Base-by-base conservation (phyloP, 768 basidiomycete genomes). In the Kwoniella bestiolae region DNA sequence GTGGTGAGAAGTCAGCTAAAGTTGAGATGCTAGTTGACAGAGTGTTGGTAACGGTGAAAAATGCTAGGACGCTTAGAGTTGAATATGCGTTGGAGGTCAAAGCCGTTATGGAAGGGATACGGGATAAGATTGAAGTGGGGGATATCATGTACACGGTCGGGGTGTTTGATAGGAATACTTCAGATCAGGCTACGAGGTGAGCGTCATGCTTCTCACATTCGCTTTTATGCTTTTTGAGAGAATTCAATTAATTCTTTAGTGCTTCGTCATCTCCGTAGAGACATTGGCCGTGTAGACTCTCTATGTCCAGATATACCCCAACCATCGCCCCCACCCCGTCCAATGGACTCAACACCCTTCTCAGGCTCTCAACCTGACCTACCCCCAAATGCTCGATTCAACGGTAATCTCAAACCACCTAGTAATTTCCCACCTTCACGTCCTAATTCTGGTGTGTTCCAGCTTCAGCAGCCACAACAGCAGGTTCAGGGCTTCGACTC, bases 41-140 rank as follows among this genome's bases (percentile, higher is more conserved):
- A 71, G 90, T 89, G 12, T 89, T 91, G 7, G 88, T 91, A 28
- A 90, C 92, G 9, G 83, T 94, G 69, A 91, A 88, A 61, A 85
- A 89, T 9, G 93, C 73, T 2, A 77, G 71, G 50, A 55, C 70
- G 50, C 89, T 95, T 60, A 92, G 94, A 74, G 88, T 95, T 51
- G 89, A 86, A 0, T 95, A 94, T 80, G 85, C 86, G 52, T 83
- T 94, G 46, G 84, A 84, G 34, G 88, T 93, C 59, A 91, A 88
- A 79, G 92, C 91, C 1, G 84, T 90, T 53, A 86, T 91, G 82
- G 90, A 88, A 41, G 86, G 86, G 4, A 86, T 67, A 8, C 51
- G 29, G 46, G 66, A 67, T 23, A 61, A 56, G 25, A 66, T 75
- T 11, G 70, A 73, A 60, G 62, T 75, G 11, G 62, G 65, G 21